A percentile compares a stretch with the other conserved stretches of the same genome.
These are phyloP conservation scores for Candida methanosorbosa DNA, from an alignment of 805 yeast species.

Conservation along the genomic window DNA sequence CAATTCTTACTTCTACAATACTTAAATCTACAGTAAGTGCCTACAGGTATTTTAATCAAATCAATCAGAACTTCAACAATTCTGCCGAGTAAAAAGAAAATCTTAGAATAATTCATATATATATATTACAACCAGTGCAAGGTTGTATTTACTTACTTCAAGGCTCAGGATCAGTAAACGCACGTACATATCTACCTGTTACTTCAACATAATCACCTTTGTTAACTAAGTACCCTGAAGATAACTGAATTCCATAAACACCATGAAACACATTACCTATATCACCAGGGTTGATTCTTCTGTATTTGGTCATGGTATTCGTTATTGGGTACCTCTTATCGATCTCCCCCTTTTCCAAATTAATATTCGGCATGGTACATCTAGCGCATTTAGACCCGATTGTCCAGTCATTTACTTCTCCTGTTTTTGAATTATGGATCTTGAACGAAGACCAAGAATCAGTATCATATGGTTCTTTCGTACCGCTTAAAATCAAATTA, in stretches of 20 bases:
- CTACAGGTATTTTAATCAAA: no score
- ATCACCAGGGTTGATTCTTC: constrained; percentile 20
- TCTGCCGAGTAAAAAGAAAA: no score
- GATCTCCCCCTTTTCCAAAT: constrained; percentile 10
- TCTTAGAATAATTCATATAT: no score
- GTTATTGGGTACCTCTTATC: constrained; percentile 15
- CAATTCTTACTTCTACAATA: no score
- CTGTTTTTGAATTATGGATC: constrained; percentile 4
- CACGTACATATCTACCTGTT: constrained; percentile 1
- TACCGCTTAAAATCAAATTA: constrained; percentile 15
- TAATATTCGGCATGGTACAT: constrained; percentile 21
- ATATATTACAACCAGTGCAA: no score
- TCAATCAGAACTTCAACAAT: no score
- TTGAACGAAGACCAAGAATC: constrained; percentile 17
- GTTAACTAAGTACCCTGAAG: constrained; percentile 5
- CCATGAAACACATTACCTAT: constrained; percentile 19
- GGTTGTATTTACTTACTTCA: no score
- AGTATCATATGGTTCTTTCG: constrained; percentile 14
- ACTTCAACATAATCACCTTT: constrained; percentile 10
- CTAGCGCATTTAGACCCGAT: constrained; percentile 20
- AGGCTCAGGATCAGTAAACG: background rate
- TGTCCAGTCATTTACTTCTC: constrained; percentile 10
- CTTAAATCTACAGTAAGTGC: no score
- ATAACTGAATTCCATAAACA: constrained; percentile 10
- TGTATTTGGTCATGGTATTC: constrained; percentile 16